Base-by-base conservation (phyloP, 768 basidiomycete species). In the Xanthoconium stramineum region DNA sequence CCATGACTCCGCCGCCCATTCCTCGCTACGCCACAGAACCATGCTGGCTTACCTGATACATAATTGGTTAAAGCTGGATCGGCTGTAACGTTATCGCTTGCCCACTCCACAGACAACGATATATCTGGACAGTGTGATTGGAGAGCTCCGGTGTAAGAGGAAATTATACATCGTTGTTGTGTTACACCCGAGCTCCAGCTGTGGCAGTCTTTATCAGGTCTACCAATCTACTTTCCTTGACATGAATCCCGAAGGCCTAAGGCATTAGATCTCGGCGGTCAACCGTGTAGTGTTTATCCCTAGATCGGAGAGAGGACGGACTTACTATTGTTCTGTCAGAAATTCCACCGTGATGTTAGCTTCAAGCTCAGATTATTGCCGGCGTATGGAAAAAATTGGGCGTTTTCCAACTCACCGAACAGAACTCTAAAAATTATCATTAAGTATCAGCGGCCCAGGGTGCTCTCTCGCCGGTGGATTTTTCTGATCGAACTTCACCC, bases 1-100 rank as follows among this genome's bases (percentile, higher is more conserved):
- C 42, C 36, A 49, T 39, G 19, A 44, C 35, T 46, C 53, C 55
- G 50, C 55, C 51, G 45, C 35, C 14, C 36, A 45, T 55, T 59
- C 40, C 35, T 61, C 53, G 60, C 60, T 56, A 62, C 66, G 65
- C 66, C 65, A 65, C 63, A 59, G 52, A 56, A 59, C 49, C 47
- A 13, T n/a, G 20, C 28, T 59, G 51, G 44, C 61, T 56, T 49
- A 52, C 59, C 53, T 49, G 45, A 51, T 24, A 24, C 24, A 24
- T 46, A 40, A 48, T 51, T 50, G 47, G 52, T 24, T 4, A 24
- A 24, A 24, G 24, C 24, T 24, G 24, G 24, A 24, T 24, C 33
- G 32, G 7, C 13, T 19, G 32, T 43, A 43, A 51, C 50, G 40
- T 51, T 24, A 43, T 43, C 6, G 20, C 38, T 43, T 32, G 46